phyloP scores from a whole-genome alignment of 495 filamentous ascomycete genomes.

The Podospora didyma region DNA sequence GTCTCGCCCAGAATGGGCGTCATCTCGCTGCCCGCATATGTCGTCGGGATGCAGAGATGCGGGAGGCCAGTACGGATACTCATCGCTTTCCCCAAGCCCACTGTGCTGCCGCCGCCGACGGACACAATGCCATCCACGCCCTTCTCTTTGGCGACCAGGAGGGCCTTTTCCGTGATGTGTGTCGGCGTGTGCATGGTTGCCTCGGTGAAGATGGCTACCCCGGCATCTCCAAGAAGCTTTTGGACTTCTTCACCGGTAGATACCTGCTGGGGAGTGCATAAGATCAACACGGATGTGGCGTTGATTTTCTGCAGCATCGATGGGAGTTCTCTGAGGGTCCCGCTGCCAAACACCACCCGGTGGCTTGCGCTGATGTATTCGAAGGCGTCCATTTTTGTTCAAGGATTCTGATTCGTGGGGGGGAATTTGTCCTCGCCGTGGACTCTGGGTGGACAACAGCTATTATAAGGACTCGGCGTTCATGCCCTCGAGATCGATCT shows the following conservation, averaged over 20 bases:
- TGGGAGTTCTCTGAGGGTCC: background rate
- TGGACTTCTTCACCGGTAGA: background rate
- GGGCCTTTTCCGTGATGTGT: background rate
- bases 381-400: background rate
- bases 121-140: slow-evolving; percentile 35
- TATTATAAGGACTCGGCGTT: background rate
- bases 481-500: too few relatives aligned
- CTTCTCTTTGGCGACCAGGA: background rate
- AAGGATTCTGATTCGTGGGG: too few relatives aligned
- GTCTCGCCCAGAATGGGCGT: slow-evolving; percentile 68
- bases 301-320: slow-evolving; percentile 3
- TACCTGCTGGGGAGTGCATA: slow-evolving; percentile 1
- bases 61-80: slow-evolving; percentile 59
- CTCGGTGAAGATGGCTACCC: slow-evolving; percentile 1
- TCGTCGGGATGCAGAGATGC: slow-evolving; percentile 66
- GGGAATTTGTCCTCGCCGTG: background rate
- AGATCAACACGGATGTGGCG: background rate
- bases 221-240: background rate
- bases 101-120: slow-evolving; percentile 63
- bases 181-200: slow-evolving; percentile 3
- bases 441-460: background rate
- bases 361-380: slow-evolving; percentile 3
- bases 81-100: slow-evolving; percentile 65
- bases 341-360: slow-evolving; percentile 1
- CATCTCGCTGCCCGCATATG: slow-evolving; percentile 68